Conservation (phyloP, 2,329 filamentous ascomycete species). For the Calonectria henricotiae region DNA sequence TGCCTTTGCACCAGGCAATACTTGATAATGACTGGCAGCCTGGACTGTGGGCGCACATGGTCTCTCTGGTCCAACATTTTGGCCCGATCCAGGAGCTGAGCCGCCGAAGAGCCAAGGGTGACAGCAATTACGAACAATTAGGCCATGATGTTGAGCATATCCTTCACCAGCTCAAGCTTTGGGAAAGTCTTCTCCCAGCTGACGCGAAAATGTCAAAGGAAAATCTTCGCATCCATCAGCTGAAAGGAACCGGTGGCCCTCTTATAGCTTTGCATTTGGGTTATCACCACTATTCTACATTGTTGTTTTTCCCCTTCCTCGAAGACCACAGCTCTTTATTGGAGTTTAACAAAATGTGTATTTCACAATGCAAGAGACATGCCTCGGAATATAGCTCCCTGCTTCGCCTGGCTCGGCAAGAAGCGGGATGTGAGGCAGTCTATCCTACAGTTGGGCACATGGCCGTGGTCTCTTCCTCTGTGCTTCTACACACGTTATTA, state of each 20-base stretch:
- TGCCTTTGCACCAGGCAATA: neutral
- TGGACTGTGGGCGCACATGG: slow-evolving; percentile 11
- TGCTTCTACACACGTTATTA: neutral
- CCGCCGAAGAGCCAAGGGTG: neutral
- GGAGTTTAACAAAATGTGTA: neutral
- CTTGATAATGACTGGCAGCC: neutral
- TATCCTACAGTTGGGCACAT: slow-evolving; percentile 12
- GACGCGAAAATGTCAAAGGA: neutral
- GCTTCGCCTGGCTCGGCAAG: neutral
- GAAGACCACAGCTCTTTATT: neutral
- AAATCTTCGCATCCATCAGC: neutral
- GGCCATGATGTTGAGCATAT: neutral
- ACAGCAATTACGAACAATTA: neutral
- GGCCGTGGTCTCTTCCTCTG: slow-evolving; percentile 5
- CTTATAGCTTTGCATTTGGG: slow-evolving; percentile 1
- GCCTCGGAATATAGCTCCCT: neutral
- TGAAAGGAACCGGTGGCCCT: neutral
- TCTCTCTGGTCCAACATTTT: slow-evolving; percentile 7
- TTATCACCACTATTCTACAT: slow-evolving; percentile 3
- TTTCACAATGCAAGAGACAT: slow-evolving; percentile 3
- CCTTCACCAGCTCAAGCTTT: neutral
- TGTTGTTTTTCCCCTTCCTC: slow-evolving; percentile 6
- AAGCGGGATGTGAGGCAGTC: neutral
- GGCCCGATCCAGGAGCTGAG: slow-evolving; percentile 9
- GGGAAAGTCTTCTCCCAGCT: neutral